Evolutionary conservation across 2,329 filamentous ascomycete species (phyloP), one percentile per base, ranked within the genome.

Genomic region (Talaromyces pinophilus): DNA sequence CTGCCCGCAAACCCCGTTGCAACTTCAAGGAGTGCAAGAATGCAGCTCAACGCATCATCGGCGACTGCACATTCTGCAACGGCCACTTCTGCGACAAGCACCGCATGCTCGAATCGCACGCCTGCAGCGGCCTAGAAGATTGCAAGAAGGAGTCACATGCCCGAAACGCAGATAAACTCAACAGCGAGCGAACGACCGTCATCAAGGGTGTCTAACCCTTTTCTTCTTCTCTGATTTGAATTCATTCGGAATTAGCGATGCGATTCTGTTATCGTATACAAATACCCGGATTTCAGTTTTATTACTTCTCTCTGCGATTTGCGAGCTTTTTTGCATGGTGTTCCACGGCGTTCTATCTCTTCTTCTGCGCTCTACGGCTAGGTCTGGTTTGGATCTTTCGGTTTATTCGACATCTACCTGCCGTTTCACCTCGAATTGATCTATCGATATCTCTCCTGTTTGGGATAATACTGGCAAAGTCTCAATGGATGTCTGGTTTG

Each of bases 131-230:
- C 48, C 84, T 99, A 66, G 95, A 98, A 84, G 92, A 97, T 82
- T 97, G 94, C 86, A 97, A 97, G 86, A 95, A 96, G 84, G 93
- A 97, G 80, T 94, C 92, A 59, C 92, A 97, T 81, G 92, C 96
- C 79, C 89, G 93, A 71, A 99, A 99, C 79, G 92, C 92, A 67
- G 91, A 93, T 71, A 93, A 96, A 82, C 84, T 99, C 76, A 92
- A 97, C 80, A 88, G 89, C 66, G 94, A 99, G 85, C 87, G 94
- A 76, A 99, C 95, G 57, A 90, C 94, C 70, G 93, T 96, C 73
- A 95, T 98, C 82, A 93, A 91, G 81, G 93, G 93, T 69, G 90
- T 96, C 78, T 97, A 86, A 75, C 40, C 46, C 4, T 17, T 5
- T 54, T 13, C 19, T 33, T 25, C 8, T 25, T 2, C 11, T 11